Conservation (phyloP, 257 asterid species). For the Mentha longifolia region DNA sequence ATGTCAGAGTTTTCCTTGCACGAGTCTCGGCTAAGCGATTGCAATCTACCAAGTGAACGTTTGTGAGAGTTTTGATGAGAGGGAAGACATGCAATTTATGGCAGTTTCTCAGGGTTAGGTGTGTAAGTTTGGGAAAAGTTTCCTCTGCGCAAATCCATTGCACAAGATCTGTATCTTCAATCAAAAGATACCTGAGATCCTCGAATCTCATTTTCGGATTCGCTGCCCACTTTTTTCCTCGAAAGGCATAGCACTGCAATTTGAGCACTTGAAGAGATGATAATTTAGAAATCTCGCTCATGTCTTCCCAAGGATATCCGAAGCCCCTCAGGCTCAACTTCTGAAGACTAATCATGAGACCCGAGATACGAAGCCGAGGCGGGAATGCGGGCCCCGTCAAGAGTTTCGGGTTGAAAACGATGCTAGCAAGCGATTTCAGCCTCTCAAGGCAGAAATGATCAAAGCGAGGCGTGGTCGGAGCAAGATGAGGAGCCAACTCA, state of each 20-base stretch:
- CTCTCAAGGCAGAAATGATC: neutral
- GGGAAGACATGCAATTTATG: constrained; percentile 8
- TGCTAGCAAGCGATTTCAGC: neutral
- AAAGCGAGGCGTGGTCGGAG: neutral
- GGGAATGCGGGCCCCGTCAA: neutral
- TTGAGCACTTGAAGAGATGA: too few relatives aligned
- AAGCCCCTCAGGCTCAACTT: too few relatives aligned
- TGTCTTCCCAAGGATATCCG: too few relatives aligned
- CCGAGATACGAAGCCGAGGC: neutral
- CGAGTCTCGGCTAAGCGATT: neutral
- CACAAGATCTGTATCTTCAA: neutral
- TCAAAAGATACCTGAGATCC: neutral
- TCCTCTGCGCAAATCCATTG: neutral
- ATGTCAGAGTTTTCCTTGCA: neutral
- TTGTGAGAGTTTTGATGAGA: too few relatives aligned
- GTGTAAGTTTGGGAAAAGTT: neutral
- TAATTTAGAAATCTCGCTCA: too few relatives aligned
- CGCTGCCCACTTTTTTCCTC: too few relatives aligned
- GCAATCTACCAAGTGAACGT: constrained; percentile 24
- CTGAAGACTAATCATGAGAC: neutral
- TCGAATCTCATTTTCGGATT: neutral
- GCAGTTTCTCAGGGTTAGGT: constrained; percentile 20
- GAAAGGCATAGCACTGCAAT: too few relatives aligned
- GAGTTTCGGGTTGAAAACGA: neutral
- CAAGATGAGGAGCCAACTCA: neutral